Conservation (phyloP, 257 asterid species). For the Lycium ferocissimum region DNA sequence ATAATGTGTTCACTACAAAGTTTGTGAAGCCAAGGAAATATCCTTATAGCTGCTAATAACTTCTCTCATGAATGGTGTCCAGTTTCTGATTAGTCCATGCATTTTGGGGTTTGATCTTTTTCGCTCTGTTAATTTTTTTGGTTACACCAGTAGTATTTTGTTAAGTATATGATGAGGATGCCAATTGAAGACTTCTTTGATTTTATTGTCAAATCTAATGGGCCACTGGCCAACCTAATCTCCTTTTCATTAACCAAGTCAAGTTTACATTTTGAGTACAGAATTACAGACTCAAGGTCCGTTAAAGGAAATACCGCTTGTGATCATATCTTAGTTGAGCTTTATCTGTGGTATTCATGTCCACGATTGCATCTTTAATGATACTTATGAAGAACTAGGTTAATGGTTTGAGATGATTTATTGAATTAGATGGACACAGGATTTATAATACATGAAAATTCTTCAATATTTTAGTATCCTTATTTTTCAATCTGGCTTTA, state of each 20-base stretch:
- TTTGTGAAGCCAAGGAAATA: not conserved
- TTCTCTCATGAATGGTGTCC: not conserved
- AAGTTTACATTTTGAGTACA: too few species aligned
- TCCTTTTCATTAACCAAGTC: too few species aligned
- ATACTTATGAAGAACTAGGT: not conserved
- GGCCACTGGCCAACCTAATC: too few species aligned
- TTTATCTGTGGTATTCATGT: not conserved
- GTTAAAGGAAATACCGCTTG: not conserved
- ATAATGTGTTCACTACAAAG: not conserved
- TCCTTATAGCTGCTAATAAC: not conserved
- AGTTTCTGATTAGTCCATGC: not conserved
- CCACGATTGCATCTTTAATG: not conserved
- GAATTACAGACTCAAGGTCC: not conserved
- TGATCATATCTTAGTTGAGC: not conserved
- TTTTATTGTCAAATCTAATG: too few species aligned
- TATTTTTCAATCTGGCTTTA: too few species aligned
- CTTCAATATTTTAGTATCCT: too few species aligned
- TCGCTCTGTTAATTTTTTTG: not conserved
- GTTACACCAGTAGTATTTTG: not conserved
- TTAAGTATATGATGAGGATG: not conserved
- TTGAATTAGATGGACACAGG: not conserved
- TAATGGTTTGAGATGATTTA: not conserved
- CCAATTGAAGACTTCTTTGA: not conserved
- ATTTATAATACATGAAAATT: too few species aligned
- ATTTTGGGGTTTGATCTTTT: not conserved